Evolutionary conservation across 345 rosid genomes (phyloP).

Genomic region (Trapa incisa): DNA sequence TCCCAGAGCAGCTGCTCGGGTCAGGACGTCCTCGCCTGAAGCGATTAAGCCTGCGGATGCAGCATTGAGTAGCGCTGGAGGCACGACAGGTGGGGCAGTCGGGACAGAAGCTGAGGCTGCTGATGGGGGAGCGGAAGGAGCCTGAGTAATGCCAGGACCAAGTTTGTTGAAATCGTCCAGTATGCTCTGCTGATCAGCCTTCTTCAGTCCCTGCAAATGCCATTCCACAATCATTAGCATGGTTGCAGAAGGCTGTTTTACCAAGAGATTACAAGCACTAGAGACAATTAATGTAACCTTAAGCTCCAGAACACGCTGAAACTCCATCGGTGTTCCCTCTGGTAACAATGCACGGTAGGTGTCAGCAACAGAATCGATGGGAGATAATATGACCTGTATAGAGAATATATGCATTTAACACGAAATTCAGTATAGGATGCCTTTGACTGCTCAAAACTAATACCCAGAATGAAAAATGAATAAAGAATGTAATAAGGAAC

Average conservation of each 20-base stretch:
- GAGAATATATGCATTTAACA: not conserved
- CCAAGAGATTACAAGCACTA: not conserved
- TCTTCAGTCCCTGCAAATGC: conserved; percentile 63
- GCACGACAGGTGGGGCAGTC: conserved; percentile 17
- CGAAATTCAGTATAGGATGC: not conserved
- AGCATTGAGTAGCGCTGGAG: conserved; percentile 28
- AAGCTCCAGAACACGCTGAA: conserved; percentile 94
- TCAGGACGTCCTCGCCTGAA: conserved; percentile 82
- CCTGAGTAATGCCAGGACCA: conserved; percentile 48
- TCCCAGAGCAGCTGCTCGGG: conserved; percentile 95
- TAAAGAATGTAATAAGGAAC: conserved; percentile 12
- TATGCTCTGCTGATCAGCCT: conserved; percentile 79
- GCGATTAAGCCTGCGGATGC: conserved; percentile 57
- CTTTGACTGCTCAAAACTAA: too few species aligned
- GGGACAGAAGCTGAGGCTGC: conserved; percentile 33
- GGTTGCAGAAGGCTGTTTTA: too few species aligned
- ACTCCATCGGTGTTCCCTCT: conserved; percentile 97
- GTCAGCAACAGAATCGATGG: conserved; percentile 91
- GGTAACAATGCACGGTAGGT: conserved; percentile 93
- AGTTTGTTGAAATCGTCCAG: conserved; percentile 87
- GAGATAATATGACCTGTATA: conserved; percentile 77
- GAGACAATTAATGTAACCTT: conserved; percentile 27
- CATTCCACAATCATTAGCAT: not conserved
- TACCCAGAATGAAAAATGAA: not conserved
- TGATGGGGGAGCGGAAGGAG: conserved; percentile 18